Percentiles rank a stretch among this genome's conserved stretches.
Conservation (phyloP, 345 rosid species). For the Populus deltoides region DNA sequence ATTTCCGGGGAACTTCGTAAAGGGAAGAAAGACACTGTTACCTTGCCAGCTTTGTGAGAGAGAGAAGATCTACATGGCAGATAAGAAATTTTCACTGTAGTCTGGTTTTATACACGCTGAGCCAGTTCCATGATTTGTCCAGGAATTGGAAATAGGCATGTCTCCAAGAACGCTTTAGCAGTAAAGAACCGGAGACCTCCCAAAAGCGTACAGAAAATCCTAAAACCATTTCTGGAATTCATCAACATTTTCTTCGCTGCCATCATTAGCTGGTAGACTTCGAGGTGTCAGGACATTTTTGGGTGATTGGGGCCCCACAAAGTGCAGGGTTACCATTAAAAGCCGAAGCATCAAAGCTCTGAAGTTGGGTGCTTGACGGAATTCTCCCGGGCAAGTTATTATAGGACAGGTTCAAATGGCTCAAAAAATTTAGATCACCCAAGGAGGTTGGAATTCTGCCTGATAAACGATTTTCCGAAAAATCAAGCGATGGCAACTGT, state of each 20-base stretch:
- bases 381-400: slow-evolving; percentile 18
- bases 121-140: neutral
- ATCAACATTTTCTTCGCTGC: neutral
- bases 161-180: slow-evolving; percentile 4
- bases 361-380: slow-evolving; percentile 16
- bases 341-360: neutral
- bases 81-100: neutral
- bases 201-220: neutral
- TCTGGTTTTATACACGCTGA: neutral
- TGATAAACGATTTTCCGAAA: slow-evolving; percentile 4
- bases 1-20: too few species aligned
- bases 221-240: slow-evolving; percentile 5
- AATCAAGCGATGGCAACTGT: slow-evolving; percentile 10
- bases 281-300: neutral
- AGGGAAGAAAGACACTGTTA: too few species aligned
- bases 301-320: neutral
- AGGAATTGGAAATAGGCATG: neutral
- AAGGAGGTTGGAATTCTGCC: slow-evolving; percentile 8
- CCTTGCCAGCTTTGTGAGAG: too few species aligned
- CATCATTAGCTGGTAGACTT: neutral
- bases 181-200: neutral
- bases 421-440: neutral
- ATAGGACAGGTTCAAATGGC: slow-evolving; percentile 2
- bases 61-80: too few species aligned
- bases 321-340: neutral